These are phyloP conservation scores for Phylloporus scabripes DNA, from an alignment of 768 basidiomycete species.

Conservation along the genomic window DNA sequence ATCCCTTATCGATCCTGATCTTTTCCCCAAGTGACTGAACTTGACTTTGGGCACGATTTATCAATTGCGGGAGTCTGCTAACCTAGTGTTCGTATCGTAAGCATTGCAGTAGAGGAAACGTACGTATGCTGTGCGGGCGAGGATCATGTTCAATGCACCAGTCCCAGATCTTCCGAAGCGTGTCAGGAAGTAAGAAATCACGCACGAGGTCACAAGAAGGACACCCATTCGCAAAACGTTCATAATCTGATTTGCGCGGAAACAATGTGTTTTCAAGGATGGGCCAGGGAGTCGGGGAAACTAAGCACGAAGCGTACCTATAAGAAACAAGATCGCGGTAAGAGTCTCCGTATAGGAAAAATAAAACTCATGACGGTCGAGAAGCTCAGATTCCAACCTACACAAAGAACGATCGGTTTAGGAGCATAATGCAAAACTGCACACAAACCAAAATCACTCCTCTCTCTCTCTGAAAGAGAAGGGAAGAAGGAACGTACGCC, in stretches of 20 bases:
- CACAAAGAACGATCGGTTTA: neutral
- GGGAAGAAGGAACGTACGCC: neutral
- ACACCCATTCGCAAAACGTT: no score
- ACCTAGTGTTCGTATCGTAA: no score
- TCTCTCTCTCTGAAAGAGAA: neutral
- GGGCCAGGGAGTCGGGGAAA: neutral
- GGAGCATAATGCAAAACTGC: neutral
- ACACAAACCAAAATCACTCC: no score
- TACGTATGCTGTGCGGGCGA: neutral
- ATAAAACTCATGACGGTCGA: neutral
- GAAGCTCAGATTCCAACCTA: neutral
- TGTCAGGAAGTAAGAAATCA: neutral
- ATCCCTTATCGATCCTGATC: no score
- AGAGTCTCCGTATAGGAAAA: neutral
- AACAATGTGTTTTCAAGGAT: neutral
- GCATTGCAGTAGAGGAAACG: no score
- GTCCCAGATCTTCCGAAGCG: neutral
- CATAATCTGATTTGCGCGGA: neutral
- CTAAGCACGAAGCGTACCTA: neutral
- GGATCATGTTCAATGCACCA: neutral
- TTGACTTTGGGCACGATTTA: no score
- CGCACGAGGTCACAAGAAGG: no score
- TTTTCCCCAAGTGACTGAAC: no score
- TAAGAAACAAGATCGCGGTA: neutral
- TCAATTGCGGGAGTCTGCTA: no score